These are phyloP conservation scores for Quercus wislizeni DNA, from an alignment of 306 rosid genomes.

Conservation along the genomic window DNA sequence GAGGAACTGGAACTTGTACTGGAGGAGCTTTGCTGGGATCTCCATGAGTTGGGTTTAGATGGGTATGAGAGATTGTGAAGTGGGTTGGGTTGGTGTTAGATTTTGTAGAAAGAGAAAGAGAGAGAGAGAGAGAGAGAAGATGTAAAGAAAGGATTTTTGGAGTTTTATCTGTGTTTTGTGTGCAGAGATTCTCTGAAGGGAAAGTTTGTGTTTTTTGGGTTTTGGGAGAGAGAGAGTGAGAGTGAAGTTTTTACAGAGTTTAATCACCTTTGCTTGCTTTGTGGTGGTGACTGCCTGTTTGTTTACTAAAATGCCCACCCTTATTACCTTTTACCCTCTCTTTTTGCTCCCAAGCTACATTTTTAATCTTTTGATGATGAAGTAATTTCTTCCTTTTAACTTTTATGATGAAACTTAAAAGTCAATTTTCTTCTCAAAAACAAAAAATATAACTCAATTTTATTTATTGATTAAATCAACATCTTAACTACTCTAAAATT, in stretches of 20 bases:
- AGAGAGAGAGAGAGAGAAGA: neutral
- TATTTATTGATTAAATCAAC: too few relatives aligned
- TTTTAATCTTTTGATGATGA: too few relatives aligned
- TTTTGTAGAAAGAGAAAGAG: conserved; percentile 1
- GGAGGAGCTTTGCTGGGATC: conserved; percentile 57
- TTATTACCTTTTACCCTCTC: neutral
- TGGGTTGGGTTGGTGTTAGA: neutral
- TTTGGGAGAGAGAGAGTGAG: neutral
- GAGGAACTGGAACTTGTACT: conserved; percentile 52
- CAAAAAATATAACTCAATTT: too few relatives aligned
- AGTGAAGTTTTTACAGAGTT: neutral
- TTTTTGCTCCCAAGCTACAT: too few relatives aligned
- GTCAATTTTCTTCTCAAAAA: too few relatives aligned
- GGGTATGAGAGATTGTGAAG: neutral
- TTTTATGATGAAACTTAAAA: too few relatives aligned
- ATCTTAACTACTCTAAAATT: too few relatives aligned
- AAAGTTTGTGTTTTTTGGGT: neutral
- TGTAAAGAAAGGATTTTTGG: neutral
- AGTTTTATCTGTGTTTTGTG: neutral
- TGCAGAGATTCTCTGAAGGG: conserved; percentile 42
- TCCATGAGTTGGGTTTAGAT: conserved; percentile 40
- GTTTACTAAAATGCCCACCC: conserved; percentile 7
- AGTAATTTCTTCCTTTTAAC: too few relatives aligned
- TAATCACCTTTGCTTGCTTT: neutral
- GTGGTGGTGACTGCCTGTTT: neutral